Conservation (phyloP, 495 filamentous ascomycete genomes). For the Polyplosphaeria fusca region DNA sequence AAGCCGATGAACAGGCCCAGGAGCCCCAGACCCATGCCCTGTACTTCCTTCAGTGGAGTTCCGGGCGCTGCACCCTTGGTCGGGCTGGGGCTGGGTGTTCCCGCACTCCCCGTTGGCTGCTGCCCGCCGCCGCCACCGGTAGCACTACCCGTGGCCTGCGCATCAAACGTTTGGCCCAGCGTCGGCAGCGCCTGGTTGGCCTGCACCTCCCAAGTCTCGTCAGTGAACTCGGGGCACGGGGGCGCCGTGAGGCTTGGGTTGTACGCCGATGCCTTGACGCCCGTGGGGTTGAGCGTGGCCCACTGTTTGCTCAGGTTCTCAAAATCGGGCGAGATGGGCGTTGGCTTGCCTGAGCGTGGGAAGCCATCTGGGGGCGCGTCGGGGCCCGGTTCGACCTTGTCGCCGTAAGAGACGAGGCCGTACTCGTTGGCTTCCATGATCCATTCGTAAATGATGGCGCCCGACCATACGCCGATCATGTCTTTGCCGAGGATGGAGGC, state of each 20-base stretch:
- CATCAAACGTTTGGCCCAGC: slow-evolving; percentile 51
- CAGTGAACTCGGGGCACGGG: slow-evolving; percentile 67
- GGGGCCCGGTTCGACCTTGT: slow-evolving; percentile 48
- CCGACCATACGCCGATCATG: slow-evolving; percentile 76
- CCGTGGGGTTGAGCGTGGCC: slow-evolving; percentile 67
- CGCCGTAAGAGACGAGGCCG: slow-evolving; percentile 77
- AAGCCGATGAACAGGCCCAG: slow-evolving; percentile 23
- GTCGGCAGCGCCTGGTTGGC: slow-evolving; percentile 66
- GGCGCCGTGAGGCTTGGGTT: slow-evolving; percentile 58
- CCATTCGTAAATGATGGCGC: slow-evolving; percentile 87
- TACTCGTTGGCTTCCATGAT: slow-evolving; percentile 82
- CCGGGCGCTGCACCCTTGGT: slow-evolving; percentile 23
- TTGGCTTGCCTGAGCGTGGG: slow-evolving; percentile 68
- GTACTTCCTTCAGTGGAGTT: slow-evolving; percentile 14
- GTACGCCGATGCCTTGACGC: slow-evolving; percentile 63
- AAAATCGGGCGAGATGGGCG: slow-evolving; percentile 72
- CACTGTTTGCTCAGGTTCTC: slow-evolving; percentile 72
- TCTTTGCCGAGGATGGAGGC: slow-evolving; percentile 66
- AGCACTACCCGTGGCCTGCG: slow-evolving; percentile 8
- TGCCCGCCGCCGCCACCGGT: not conserved
- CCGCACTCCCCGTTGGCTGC: not conserved
- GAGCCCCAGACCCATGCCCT: slow-evolving; percentile 28
- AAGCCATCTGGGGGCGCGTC: slow-evolving; percentile 61
- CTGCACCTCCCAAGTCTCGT: slow-evolving; percentile 67
- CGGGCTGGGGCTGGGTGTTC: not conserved